Evolutionary conservation across 768 basidiomycete genomes (phyloP).

Genomic region (Trametes cinnabarina): DNA sequence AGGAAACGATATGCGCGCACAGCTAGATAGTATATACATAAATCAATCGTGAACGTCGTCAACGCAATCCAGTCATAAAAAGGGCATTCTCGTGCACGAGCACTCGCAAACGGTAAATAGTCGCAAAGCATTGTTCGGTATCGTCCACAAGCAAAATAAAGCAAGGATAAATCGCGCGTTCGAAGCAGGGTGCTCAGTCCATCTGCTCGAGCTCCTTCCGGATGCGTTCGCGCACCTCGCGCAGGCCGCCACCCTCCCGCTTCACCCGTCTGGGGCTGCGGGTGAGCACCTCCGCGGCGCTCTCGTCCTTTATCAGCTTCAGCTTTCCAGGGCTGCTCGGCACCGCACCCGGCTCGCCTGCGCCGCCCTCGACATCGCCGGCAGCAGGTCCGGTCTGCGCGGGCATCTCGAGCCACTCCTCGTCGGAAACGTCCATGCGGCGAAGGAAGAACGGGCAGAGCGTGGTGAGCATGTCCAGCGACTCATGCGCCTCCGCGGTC

Average conservation of each 20-base stretch:
- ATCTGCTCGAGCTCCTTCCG: conserved; percentile 72
- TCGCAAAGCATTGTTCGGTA: conserved; percentile 10
- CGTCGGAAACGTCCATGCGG: conserved; percentile 56
- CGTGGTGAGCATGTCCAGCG: conserved; percentile 58
- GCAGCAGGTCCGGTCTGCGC: conserved; percentile 34
- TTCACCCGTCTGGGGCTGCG: conserved; percentile 74
- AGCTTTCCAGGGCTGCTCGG: conserved; percentile 32
- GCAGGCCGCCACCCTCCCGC: conserved; percentile 67
- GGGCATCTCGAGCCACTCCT: conserved; percentile 61
- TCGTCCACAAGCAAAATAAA: conserved; percentile 6
- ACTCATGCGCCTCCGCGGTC: conserved; percentile 72
- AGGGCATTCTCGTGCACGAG: neutral
- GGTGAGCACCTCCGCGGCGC: conserved; percentile 56
- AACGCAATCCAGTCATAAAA: neutral
- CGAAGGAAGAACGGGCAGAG: conserved; percentile 82
- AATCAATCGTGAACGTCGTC: conserved; percentile 4
- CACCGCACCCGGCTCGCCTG: conserved; percentile 5
- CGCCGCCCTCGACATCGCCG: conserved; percentile 7
- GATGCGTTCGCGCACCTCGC: conserved; percentile 81
- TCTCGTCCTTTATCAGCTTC: conserved; percentile 48
- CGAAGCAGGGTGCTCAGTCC: conserved; percentile 36
- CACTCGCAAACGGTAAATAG: too few species aligned
- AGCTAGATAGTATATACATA: conserved; percentile 17
- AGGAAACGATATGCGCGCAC: conserved; percentile 4
- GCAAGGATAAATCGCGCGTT: conserved; percentile 1